Evolutionary conservation across 2,329 filamentous ascomycete species (phyloP).

Genomic region (Leptodontidium sp.): DNA sequence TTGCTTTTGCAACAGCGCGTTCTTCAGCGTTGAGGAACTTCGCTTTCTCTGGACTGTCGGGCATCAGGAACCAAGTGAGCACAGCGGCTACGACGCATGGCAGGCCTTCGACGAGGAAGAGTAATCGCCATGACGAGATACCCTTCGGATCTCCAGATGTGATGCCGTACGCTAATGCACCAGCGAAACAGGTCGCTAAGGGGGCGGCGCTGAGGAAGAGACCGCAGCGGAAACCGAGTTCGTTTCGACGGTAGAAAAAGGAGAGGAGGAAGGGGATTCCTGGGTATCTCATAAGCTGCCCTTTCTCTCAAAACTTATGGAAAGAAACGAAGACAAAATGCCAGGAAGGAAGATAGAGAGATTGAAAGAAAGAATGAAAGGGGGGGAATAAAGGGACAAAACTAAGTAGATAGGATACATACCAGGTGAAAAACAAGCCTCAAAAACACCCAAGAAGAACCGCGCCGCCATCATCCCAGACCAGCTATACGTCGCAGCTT

Average conservation of each 20-base stretch:
- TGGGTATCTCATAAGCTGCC: conserved; percentile 53
- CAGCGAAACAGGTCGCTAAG: conserved; percentile 73
- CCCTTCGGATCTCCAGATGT: conserved; percentile 65
- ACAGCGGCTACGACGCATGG: conserved; percentile 64
- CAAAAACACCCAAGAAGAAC: conserved; percentile 51
- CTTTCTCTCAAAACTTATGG: conserved; percentile 1
- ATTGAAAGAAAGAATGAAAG: no score
- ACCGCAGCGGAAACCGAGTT: conserved; percentile 75
- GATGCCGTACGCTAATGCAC: conserved; percentile 73
- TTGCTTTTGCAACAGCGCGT: conserved; percentile 60
- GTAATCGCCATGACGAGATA: conserved; percentile 63
- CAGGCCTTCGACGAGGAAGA: conserved; percentile 72
- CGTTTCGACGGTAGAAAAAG: conserved; percentile 59
- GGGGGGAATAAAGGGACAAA: no score
- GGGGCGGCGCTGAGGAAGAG: conserved; percentile 73
- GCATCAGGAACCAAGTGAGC: conserved; percentile 62
- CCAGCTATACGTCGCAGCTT: conserved; percentile 48
- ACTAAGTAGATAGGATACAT: conserved; percentile 27
- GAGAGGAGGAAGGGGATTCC: conserved; percentile 54
- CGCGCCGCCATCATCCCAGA: conserved; percentile 48
- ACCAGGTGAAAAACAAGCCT: conserved; percentile 48
- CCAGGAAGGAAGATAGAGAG: no score
- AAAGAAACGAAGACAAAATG: no score
- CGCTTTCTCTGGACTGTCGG: conserved; percentile 60
- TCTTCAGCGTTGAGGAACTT: conserved; percentile 56